Conservation (phyloP, 805 yeast genomes). For the Candida stauntonica region DNA sequence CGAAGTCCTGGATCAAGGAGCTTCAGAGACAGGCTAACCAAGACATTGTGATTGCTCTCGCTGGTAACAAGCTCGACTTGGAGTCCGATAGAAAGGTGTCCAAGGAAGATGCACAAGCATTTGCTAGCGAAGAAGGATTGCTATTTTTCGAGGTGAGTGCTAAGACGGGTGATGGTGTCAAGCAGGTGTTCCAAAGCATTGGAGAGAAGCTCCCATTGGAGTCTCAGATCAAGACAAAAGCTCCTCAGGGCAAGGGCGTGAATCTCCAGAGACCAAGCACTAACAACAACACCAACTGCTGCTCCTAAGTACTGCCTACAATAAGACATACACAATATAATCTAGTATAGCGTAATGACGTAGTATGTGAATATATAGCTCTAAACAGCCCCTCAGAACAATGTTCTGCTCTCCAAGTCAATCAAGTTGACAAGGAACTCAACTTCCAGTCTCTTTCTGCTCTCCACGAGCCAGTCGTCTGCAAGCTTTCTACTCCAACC, state of each 20-base stretch:
- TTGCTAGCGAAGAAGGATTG: slow-evolving; percentile 48
- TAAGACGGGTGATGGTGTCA: slow-evolving; percentile 49
- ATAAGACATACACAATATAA: too few species aligned
- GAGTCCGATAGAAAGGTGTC: slow-evolving; percentile 43
- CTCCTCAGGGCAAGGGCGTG: slow-evolving; percentile 25
- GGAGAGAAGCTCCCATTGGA: slow-evolving; percentile 42
- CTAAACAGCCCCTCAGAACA: too few species aligned
- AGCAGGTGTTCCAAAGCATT: slow-evolving; percentile 43
- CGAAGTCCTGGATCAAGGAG: slow-evolving; percentile 76
- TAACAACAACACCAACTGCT: slow-evolving; percentile 38
- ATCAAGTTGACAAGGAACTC: slow-evolving; percentile 71
- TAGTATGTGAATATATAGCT: slow-evolving; percentile 1
- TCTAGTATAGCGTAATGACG: too few species aligned
- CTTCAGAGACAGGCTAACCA: slow-evolving; percentile 62
- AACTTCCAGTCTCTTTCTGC: slow-evolving; percentile 84
- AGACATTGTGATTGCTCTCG: slow-evolving; percentile 59
- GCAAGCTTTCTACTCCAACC: slow-evolving; percentile 93
- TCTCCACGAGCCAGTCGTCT: slow-evolving; percentile 85
- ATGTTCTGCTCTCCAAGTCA: slow-evolving; percentile 57
- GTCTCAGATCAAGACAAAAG: slow-evolving; percentile 21
- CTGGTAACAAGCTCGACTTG: slow-evolving; percentile 76
- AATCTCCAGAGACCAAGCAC: slow-evolving; percentile 41
- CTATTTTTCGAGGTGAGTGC: slow-evolving; percentile 55
- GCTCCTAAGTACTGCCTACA: slow-evolving; percentile 23
- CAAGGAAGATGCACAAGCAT: slow-evolving; percentile 44